A percentile compares a stretch with the other conserved stretches of the same genome.
Conservation (phyloP, 768 basidiomycete genomes). For the Mycena olivaceomarginata region DNA sequence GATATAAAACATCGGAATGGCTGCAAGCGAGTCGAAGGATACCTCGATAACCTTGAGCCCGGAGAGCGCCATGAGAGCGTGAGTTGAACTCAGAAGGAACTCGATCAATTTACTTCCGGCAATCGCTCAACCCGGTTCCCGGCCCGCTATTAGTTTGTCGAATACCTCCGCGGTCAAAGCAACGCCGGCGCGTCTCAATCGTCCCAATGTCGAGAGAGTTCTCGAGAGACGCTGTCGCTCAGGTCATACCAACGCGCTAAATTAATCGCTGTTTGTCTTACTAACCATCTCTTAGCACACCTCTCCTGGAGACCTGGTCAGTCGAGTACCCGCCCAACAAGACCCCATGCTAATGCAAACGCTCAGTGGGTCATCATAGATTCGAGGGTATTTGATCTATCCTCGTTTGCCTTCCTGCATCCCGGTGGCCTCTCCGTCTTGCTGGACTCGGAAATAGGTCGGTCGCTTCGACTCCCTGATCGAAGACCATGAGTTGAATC, state of each 20-base stretch:
- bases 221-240: slow-evolving; percentile 65
- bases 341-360: not conserved
- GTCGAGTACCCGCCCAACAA: not conserved
- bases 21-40: slow-evolving; percentile 9
- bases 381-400: slow-evolving; percentile 88
- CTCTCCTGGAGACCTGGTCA: slow-evolving; percentile 37
- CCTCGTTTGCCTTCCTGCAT: slow-evolving; percentile 87
- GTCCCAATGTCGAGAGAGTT: slow-evolving; percentile 49
- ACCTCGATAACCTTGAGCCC: slow-evolving; percentile 74
- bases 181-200: not conserved
- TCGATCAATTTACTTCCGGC: not conserved
- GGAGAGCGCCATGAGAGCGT: slow-evolving; percentile 63
- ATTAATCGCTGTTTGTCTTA: slow-evolving; percentile 21
- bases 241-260: slow-evolving; percentile 51
- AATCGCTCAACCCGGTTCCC: not conserved
- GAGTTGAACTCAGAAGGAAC: not conserved
- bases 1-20: not conserved
- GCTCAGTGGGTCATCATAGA: slow-evolving; percentile 60
- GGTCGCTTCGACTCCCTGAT: slow-evolving; percentile 41
- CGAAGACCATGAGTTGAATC: slow-evolving; percentile 44
- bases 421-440: slow-evolving; percentile 90
- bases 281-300: slow-evolving; percentile 29
- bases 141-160: not conserved
- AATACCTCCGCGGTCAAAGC: not conserved
- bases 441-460: slow-evolving; percentile 86